A percentile compares a stretch with the other conserved stretches of the same genome.
Conservation (phyloP, 495 filamentous ascomycete species). For the Xylaria castorea region DNA sequence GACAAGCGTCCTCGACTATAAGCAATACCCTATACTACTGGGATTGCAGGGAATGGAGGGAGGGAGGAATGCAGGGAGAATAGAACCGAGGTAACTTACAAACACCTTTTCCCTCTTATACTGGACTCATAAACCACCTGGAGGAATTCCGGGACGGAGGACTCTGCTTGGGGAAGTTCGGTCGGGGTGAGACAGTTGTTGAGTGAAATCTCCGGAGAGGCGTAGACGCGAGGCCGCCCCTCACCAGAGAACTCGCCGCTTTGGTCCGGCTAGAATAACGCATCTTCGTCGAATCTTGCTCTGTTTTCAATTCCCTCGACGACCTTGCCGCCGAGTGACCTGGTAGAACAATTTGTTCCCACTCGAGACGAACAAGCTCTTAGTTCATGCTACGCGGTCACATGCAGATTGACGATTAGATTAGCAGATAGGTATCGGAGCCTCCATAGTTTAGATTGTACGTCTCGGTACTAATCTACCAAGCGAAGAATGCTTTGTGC, state of each 20-base stretch:
- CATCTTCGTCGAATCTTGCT: background rate
- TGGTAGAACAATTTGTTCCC: background rate
- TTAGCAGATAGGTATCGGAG: background rate
- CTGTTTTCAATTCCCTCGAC: background rate
- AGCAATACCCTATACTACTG: background rate
- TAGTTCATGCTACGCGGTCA: background rate
- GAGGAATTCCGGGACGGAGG: conserved; percentile 18
- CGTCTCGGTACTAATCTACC: background rate
- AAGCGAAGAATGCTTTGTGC: background rate
- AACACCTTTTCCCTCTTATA: conserved; percentile 14
- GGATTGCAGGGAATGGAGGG: background rate
- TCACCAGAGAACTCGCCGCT: background rate
- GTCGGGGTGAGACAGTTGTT: background rate
- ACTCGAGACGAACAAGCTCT: background rate
- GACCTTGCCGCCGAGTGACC: background rate
- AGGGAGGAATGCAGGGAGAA: background rate
- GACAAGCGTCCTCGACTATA: background rate
- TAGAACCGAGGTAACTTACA: background rate
- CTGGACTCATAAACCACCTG: background rate
- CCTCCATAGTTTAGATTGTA: background rate
- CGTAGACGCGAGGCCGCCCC: background rate
- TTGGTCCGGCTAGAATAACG: background rate
- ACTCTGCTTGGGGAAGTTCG: conserved; percentile 20
- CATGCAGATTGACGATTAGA: background rate
- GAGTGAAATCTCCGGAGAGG: background rate